Conservation (phyloP, 106 monocot genomes). For the Alisma plantagoaquatica region DNA sequence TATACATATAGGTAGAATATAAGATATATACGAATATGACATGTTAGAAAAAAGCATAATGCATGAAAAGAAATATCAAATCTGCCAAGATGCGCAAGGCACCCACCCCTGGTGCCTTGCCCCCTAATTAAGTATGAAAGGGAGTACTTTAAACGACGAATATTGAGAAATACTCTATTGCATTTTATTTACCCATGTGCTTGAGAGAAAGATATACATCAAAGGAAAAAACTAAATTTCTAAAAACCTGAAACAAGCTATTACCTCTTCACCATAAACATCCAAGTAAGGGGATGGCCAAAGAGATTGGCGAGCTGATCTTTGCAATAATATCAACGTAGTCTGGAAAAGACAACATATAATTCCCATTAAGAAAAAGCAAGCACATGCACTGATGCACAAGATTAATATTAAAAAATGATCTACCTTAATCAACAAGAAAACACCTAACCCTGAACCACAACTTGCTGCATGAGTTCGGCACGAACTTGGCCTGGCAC, state of each 20-base stretch:
- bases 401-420: neutral
- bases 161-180: too few relatives aligned
- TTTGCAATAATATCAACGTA: conserved; percentile 77
- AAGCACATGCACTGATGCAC: neutral
- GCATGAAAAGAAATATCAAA: too few relatives aligned
- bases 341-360: conserved; percentile 33
- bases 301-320: conserved; percentile 45
- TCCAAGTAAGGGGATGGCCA: conserved; percentile 97
- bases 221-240: too few relatives aligned
- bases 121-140: too few relatives aligned
- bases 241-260: neutral
- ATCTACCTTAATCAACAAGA: conserved; percentile 72
- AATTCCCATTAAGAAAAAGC: neutral
- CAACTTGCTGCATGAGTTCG: conserved; percentile 58
- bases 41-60: too few relatives aligned
- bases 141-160: too few relatives aligned
- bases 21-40: too few relatives aligned
- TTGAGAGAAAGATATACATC: too few relatives aligned
- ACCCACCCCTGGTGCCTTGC: too few relatives aligned
- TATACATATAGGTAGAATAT: too few relatives aligned
- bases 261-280: conserved; percentile 97
- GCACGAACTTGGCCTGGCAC: conserved; percentile 51
- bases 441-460: conserved; percentile 89
- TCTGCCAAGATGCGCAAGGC: too few relatives aligned
- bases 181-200: too few relatives aligned